phyloP scores from a whole-genome alignment of 2,329 filamentous ascomycete genomes.

The Rugonectria rugulosa region DNA sequence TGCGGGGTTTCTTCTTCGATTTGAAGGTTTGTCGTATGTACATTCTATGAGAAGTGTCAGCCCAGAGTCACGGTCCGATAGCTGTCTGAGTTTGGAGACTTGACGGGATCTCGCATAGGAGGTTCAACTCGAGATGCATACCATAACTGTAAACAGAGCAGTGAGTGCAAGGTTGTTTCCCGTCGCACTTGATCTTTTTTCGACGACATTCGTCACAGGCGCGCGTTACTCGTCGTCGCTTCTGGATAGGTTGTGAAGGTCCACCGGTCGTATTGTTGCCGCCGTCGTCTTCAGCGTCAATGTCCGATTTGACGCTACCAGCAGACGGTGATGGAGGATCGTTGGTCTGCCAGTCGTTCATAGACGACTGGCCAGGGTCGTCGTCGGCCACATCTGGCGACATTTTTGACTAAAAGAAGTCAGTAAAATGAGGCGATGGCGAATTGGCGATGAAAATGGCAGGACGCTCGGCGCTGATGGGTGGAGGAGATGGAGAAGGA shows the following conservation, averaged over 20 bases:
- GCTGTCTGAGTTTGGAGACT: constrained; percentile 4
- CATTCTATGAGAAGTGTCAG: constrained; percentile 68
- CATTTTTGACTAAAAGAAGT: constrained; percentile 39
- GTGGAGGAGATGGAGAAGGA: constrained; percentile 7
- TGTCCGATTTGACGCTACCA: constrained; percentile 53
- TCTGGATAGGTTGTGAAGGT: constrained; percentile 70
- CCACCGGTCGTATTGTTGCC: constrained; percentile 42
- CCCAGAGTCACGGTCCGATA: constrained; percentile 7
- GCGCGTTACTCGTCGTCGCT: constrained; percentile 78
- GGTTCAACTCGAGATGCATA: constrained; percentile 49
- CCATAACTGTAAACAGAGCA: constrained; percentile 99
- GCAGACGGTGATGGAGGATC: constrained; percentile 51
- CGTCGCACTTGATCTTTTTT: constrained; percentile 89
- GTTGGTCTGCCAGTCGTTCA: constrained; percentile 46
- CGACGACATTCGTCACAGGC: constrained; percentile 84
- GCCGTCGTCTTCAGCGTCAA: constrained; percentile 50
- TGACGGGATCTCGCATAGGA: background rate
- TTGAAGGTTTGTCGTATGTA: constrained; percentile 94
- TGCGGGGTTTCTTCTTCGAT: constrained; percentile 86
- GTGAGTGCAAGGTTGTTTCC: constrained; percentile 89
- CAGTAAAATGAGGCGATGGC: constrained; percentile 26
- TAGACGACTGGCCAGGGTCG: constrained; percentile 48
- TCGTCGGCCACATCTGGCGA: constrained; percentile 54
- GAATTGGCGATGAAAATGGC: constrained; percentile 3
- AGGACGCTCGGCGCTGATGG: constrained; percentile 18